These are phyloP conservation scores for Phytophthora crassamura DNA, from an alignment of 352 stramenopile species.

Conservation along the genomic window DNA sequence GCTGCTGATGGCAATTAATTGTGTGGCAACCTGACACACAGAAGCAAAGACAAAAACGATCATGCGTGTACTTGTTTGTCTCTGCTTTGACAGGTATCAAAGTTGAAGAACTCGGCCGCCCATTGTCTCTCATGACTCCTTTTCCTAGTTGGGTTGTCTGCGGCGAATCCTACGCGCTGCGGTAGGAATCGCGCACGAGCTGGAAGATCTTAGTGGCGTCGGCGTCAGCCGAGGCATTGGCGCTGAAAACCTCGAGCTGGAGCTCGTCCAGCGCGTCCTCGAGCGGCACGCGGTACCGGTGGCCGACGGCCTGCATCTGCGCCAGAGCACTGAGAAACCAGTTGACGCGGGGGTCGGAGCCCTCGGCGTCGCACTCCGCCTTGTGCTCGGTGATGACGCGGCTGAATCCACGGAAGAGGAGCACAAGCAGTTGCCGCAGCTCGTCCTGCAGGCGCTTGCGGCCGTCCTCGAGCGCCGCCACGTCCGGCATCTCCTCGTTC, in stretches of 20 bases:
- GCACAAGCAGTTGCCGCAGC: constrained; percentile 55
- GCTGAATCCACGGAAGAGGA: constrained; percentile 75
- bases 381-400: constrained; percentile 82
- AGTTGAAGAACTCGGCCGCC: not conserved
- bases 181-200: constrained; percentile 73
- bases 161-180: constrained; percentile 39
- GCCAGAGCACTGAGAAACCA: constrained; percentile 79
- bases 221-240: constrained; percentile 53
- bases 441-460: constrained; percentile 55
- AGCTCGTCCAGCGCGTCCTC: constrained; percentile 64
- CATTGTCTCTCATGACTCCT: constrained; percentile 17
- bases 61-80: constrained; percentile 33
- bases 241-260: constrained; percentile 59
- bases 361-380: constrained; percentile 74
- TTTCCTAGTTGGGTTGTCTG: constrained; percentile 19
- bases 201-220: constrained; percentile 83
- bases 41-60: constrained; percentile 14
- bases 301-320: constrained; percentile 75
- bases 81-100: constrained; percentile 7
- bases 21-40: not conserved
- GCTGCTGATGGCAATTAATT: constrained; percentile 29
- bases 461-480: constrained; percentile 47
- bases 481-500: constrained; percentile 62
- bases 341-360: constrained; percentile 77
- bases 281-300: constrained; percentile 62